Conservation (phyloP, 208 protist genomes). For the Leishmania braziliensis region DNA sequence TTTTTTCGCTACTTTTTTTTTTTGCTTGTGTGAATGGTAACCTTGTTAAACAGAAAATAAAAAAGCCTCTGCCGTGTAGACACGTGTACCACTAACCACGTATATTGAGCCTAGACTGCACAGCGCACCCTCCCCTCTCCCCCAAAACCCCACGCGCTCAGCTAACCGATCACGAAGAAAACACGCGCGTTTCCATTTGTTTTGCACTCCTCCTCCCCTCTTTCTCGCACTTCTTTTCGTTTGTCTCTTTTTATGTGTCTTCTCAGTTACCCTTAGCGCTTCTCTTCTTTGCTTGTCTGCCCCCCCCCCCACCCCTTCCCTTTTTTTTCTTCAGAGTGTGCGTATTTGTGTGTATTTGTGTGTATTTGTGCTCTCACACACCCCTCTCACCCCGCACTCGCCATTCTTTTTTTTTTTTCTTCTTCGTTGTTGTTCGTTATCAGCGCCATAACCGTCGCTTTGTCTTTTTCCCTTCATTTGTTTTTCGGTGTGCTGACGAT, state of each 20-base stretch:
- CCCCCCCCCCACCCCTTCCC: neutral
- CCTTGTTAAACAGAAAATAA: neutral
- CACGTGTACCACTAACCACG: neutral
- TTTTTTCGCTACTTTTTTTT: neutral
- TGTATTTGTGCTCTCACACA: neutral
- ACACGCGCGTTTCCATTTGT: too few relatives aligned
- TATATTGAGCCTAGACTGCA: conserved; percentile 1
- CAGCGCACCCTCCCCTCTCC: neutral
- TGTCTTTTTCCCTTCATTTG: neutral
- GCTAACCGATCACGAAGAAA: neutral
- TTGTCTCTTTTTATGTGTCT: neutral
- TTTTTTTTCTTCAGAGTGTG: neutral
- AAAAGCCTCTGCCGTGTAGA: neutral
- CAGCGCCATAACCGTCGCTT: neutral
- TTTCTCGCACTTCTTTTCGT: neutral
- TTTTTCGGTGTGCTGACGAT: neutral
- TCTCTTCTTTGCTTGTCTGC: neutral
- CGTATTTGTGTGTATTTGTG: conserved; percentile 17
- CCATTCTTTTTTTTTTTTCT: neutral
- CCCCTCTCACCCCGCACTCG: neutral
- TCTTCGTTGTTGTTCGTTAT: too few relatives aligned
- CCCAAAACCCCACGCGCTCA: neutral
- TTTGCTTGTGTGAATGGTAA: neutral
- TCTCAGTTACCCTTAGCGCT: neutral
- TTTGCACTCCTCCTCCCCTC: neutral